Conservation (phyloP, 148 eudicot species). For the Nepenthes gracilis region DNA sequence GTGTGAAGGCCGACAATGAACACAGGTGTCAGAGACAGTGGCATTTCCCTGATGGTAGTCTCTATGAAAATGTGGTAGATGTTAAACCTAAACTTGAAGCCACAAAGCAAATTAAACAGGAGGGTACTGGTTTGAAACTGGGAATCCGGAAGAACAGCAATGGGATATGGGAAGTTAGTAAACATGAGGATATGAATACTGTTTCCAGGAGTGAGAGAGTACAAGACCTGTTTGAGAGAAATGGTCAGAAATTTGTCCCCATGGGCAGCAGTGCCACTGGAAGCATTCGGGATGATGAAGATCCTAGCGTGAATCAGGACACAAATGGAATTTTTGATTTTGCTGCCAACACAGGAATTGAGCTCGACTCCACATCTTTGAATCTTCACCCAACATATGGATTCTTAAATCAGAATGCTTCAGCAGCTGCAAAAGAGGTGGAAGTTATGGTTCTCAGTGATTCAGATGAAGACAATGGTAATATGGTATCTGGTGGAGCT, state of each 20-base stretch:
- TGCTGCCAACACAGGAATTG: slow-evolving; percentile 30
- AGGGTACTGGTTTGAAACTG: slow-evolving; percentile 41
- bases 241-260: slow-evolving; percentile 30
- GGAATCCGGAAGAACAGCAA: slow-evolving; percentile 55
- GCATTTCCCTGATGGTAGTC: slow-evolving; percentile 59
- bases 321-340: slow-evolving; percentile 35
- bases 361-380: slow-evolving; percentile 41
- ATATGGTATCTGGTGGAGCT: slow-evolving; percentile 17
- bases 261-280: slow-evolving; percentile 66
- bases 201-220: slow-evolving; percentile 33
- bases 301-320: slow-evolving; percentile 51
- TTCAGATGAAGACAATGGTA: slow-evolving; percentile 59
- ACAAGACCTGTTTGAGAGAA: slow-evolving; percentile 18
- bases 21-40: slow-evolving; percentile 41
- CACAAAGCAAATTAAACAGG: slow-evolving; percentile 36
- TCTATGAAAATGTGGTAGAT: slow-evolving; percentile 27
- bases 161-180: slow-evolving; percentile 61
- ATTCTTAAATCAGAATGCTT: slow-evolving; percentile 16
- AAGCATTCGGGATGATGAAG: slow-evolving; percentile 53
- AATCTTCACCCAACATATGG: slow-evolving; percentile 33
- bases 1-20: slow-evolving; percentile 64
- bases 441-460: slow-evolving; percentile 66
- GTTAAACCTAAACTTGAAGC: slow-evolving; percentile 31
- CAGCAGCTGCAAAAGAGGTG: slow-evolving; percentile 27
- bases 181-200: slow-evolving; percentile 26